Base-by-base conservation (phyloP, 1,284 basidiomycete genomes). In the Leccinum subrobustum region DNA sequence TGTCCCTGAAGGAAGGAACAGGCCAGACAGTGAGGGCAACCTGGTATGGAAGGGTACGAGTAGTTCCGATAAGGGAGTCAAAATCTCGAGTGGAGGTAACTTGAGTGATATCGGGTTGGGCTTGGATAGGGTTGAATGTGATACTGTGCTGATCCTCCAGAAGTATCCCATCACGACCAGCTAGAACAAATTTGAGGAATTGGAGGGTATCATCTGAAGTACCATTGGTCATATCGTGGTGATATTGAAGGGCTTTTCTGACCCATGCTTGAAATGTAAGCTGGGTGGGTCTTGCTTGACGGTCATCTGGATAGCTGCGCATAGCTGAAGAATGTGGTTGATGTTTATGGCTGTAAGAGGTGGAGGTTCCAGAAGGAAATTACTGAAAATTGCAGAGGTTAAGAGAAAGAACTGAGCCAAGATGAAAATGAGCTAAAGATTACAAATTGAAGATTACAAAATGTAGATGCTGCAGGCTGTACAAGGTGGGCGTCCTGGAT, bases 51-150 rank as follows among this genome's bases (percentile, higher is more conserved):
- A 66, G 37, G 0, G 53, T 51, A 4, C 48, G 20, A 0, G 59
- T 66, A 0, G 57, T 60, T 35, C 65, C 58, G 0, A 66, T 66
- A 11, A 66, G 20, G 1, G 56, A 64, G 7, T 66, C 60, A 7
- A 47, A 66, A 20, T 66, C 59, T 0, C 37, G 29, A 33, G 64
- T 66, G 0, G 14, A 1, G 0, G 14, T 59, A 1, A 63, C 1
- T 1, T 50, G 4, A 12, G 0, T 2, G 9, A 59, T 57, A 4
- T 60, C 37, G 0, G 4, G 37, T 6, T 20, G 44, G 1, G 25
- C 56, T 18, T 66, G 61, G 0, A 6, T 8, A 0, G 14, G 33
- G 8, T 65, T 66, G 2, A 66, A 6, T 0, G 61, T 63, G 8
- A 65, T 44, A 2, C 2, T 29, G 0, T 23, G 1, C n/a, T 58